These are phyloP conservation scores for Linnemannia elongata DNA, from an alignment of 192 early-diverging fungal genomes.

Conservation along the genomic window DNA sequence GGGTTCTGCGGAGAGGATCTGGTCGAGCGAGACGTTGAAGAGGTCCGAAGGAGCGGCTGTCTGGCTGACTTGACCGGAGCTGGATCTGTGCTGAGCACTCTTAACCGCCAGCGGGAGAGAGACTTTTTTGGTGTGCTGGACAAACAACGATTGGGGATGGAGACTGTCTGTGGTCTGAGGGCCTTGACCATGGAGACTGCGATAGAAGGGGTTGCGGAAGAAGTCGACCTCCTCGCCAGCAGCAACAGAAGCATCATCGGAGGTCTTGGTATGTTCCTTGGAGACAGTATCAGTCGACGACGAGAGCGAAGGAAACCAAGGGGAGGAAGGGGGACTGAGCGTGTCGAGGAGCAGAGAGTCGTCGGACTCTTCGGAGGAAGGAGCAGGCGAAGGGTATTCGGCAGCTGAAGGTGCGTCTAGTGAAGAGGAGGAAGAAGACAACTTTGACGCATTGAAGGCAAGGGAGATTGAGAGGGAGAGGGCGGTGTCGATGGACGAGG, in stretches of 20 bases:
- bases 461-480: background rate
- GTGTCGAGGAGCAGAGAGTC: constrained; percentile 16
- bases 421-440: background rate
- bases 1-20: constrained; percentile 27
- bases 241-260: background rate
- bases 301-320: constrained; percentile 22
- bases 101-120: constrained; percentile 10
- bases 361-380: constrained; percentile 37
- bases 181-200: background rate
- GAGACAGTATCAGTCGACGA: background rate
- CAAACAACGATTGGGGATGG: constrained; percentile 10
- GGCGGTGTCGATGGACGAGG: background rate
- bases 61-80: background rate
- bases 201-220: constrained; percentile 7
- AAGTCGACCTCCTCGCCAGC: background rate
- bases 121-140: background rate
- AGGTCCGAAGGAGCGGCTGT: constrained; percentile 47
- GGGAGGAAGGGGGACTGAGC: constrained; percentile 31
- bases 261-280: background rate
- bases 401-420: background rate
- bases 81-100: background rate
- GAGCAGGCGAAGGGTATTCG: constrained; percentile 9
- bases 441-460: background rate
- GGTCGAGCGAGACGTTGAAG: constrained; percentile 27
- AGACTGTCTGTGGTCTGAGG: background rate